phyloP scores from a whole-genome alignment of 352 stramenopile species.

The Phytophthora syringae region DNA sequence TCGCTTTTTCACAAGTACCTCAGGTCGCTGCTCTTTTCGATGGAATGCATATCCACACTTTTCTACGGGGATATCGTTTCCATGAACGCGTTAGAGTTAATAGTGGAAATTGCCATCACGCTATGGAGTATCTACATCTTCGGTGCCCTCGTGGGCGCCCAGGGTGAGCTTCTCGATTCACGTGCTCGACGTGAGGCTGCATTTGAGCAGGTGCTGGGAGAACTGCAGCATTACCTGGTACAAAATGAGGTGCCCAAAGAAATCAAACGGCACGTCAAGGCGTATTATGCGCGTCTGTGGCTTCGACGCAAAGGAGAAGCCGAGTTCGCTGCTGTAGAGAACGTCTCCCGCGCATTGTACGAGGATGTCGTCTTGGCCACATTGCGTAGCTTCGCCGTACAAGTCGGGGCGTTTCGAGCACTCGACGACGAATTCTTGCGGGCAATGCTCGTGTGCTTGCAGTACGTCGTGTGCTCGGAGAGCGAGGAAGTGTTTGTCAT shows the following conservation, averaged over 20 bases:
- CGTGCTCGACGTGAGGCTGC: conserved; percentile 52
- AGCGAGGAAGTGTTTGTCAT: conserved; percentile 71
- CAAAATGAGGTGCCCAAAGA: conserved; percentile 73
- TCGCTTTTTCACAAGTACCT: conserved; percentile 65
- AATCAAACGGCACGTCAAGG: conserved; percentile 74
- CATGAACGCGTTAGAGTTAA: conserved; percentile 69
- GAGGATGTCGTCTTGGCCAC: conserved; percentile 70
- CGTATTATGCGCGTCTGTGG: conserved; percentile 77
- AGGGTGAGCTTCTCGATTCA: conserved; percentile 59
- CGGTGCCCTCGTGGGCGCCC: conserved; percentile 62
- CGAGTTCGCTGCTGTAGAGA: conserved; percentile 55
- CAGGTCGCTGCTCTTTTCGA: conserved; percentile 65
- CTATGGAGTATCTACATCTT: conserved; percentile 79
- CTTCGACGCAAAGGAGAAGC: conserved; percentile 53
- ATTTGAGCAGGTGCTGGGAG: conserved; percentile 70
- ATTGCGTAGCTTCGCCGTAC: conserved; percentile 51
- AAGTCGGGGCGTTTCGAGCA: conserved; percentile 53
- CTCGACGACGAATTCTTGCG: conserved; percentile 70
- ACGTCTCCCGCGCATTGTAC: conserved; percentile 57
- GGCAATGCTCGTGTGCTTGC: conserved; percentile 57
- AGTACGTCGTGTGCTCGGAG: conserved; percentile 72
- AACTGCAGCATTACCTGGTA: conserved; percentile 75
- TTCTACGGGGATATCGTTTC: conserved; percentile 77
- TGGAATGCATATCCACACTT: too few species aligned
- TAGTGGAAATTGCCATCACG: conserved; percentile 62